These are phyloP conservation scores for Capronia americana DNA, from an alignment of 2,329 filamentous ascomycete genomes.

Conservation along the genomic window DNA sequence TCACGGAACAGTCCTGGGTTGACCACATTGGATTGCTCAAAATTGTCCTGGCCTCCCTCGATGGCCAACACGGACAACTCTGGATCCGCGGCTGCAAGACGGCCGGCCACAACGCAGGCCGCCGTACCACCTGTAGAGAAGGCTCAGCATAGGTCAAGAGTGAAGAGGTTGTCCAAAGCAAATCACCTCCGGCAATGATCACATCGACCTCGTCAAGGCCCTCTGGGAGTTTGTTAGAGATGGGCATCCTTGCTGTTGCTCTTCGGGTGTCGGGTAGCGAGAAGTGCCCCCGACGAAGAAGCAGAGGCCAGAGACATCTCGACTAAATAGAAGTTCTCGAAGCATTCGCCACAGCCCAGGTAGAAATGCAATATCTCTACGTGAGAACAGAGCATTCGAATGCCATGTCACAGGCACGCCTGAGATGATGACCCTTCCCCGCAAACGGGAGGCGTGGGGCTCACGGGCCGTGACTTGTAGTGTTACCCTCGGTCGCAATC, in stretches of 20 bases:
- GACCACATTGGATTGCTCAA: conserved; percentile 57
- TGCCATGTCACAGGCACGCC: neutral
- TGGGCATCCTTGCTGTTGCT: neutral
- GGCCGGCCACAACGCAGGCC: conserved; percentile 57
- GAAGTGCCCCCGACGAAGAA: neutral
- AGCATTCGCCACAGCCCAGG: neutral
- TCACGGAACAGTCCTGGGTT: conserved; percentile 59
- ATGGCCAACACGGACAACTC: conserved; percentile 59
- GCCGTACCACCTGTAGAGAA: conserved; percentile 52
- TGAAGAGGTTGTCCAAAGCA: neutral
- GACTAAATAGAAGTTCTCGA: neutral
- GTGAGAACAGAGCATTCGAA: neutral
- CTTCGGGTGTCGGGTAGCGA: neutral
- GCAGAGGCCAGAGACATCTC: neutral
- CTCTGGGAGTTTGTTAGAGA: neutral
- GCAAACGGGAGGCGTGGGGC: neutral
- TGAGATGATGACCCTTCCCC: neutral
- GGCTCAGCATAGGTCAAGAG: neutral
- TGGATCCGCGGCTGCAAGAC: conserved; percentile 59
- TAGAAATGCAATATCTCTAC: neutral
- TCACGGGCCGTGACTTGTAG: neutral
- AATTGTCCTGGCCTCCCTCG: conserved; percentile 62
- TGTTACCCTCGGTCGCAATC: neutral
- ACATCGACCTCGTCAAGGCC: neutral
- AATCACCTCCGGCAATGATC: neutral